Conservation (phyloP, 345 rosid genomes). For the Orychophragmus violaceus region DNA sequence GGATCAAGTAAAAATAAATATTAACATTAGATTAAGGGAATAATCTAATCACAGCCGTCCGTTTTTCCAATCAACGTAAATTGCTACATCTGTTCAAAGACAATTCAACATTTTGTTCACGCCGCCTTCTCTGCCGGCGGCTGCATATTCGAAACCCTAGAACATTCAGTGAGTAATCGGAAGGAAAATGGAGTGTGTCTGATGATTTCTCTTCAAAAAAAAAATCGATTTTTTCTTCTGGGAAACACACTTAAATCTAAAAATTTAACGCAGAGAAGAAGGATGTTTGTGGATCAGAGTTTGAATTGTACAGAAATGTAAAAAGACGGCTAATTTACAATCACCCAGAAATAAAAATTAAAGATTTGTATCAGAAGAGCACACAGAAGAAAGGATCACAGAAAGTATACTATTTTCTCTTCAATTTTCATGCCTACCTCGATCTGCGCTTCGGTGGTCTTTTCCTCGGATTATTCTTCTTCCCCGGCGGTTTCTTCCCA, state of each 20-base stretch:
- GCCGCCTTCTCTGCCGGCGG: constrained; percentile 13
- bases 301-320: constrained; percentile 10
- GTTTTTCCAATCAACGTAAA: not conserved
- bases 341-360: not conserved
- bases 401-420: constrained; percentile 10
- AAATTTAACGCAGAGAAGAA: not conserved
- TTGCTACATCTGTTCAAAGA: not conserved
- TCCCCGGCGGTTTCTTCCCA: constrained; percentile 43
- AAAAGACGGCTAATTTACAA: constrained; percentile 20
- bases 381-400: constrained; percentile 1
- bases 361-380: constrained; percentile 6
- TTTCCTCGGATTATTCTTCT: constrained; percentile 36
- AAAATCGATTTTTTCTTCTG: too few relatives aligned
- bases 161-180: too few relatives aligned
- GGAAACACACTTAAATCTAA: not conserved
- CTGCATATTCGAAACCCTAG: too few relatives aligned
- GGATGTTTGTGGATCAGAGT: not conserved
- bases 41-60: constrained; percentile 1
- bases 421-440: constrained; percentile 19
- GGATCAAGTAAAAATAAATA: not conserved
- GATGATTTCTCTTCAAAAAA: too few relatives aligned
- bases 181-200: too few relatives aligned
- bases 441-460: constrained; percentile 61
- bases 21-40: not conserved
- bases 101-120: not conserved